Evolutionary conservation across 2,329 filamentous ascomycete species (phyloP).

Genomic region (Stachybotrys chlorohalonatus): DNA sequence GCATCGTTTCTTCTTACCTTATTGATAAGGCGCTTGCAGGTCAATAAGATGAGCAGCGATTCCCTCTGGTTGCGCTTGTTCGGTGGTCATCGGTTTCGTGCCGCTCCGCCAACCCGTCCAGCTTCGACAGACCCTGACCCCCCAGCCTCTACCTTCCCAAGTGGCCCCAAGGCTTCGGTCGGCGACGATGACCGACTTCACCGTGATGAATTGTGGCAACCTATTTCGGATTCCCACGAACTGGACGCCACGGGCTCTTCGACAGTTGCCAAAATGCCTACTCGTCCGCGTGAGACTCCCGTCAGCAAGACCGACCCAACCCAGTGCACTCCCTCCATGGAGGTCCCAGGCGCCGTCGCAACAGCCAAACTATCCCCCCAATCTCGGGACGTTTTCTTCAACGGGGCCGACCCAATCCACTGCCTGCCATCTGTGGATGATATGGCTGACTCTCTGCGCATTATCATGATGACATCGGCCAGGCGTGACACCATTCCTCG

Average conservation of each 20-base stretch:
- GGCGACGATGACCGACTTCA: background rate
- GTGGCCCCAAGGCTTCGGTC: background rate
- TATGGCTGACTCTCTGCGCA: constrained; percentile 34
- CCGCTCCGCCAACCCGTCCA: background rate
- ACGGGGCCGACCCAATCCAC: background rate
- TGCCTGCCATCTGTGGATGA: constrained; percentile 28
- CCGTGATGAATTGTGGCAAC: background rate
- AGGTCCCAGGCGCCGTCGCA: background rate
- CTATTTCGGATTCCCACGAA: background rate
- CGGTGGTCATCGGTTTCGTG: background rate
- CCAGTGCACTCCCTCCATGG: no score
- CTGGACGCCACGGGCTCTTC: background rate
- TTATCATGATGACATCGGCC: constrained; percentile 28
- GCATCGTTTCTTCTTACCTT: no score
- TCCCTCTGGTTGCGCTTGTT: background rate
- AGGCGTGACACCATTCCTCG: constrained; percentile 24
- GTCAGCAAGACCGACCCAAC: background rate
- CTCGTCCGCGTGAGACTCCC: no score
- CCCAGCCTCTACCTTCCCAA: background rate
- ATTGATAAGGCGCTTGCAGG: background rate
- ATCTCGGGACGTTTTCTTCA: constrained; percentile 4
- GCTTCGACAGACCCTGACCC: background rate
- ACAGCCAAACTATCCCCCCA: background rate
- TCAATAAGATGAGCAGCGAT: background rate
- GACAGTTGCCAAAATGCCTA: background rate